Base-by-base conservation (phyloP, 495 filamentous ascomycete genomes). In the Trichoderma reesei region DNA sequence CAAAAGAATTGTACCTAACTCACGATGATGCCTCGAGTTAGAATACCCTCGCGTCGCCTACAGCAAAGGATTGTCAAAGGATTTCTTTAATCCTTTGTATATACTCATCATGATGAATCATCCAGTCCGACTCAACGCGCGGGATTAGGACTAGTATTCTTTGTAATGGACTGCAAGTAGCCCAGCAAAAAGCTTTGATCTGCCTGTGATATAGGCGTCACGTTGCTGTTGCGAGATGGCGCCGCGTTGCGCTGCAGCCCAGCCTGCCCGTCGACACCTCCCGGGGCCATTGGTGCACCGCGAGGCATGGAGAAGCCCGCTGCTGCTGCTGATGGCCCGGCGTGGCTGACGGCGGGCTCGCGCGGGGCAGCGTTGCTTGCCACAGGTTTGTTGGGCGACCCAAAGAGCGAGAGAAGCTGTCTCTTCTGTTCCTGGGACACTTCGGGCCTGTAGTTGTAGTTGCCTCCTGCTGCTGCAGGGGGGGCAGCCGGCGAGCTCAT, bases 151-250 rank as follows among this genome's bases (percentile, higher is more conserved):
- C 1, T 64, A 41, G 64, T 65, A 54, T 62, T 66, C 13, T 64
- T 69, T 16, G 78, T 74, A 10, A 77, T 73, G 5, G 70, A 73
- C 63, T 77, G 70, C n/a, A 96, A 73, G 73, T 91, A 95, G 9
- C 85, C 87, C 60, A 94, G 75, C 68, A 95, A 75, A 67, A 95
- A 95, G n/a, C 82, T 83, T 69, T 87, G 86, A 68, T 95, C 85
- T 9, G 80, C 85, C 1, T 85, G 82, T 3, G 85, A 88, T n/a
- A 86, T 82, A 31, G 86, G 76, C 41, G 78, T 76, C 54, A 78
- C 75, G 41, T 75, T 79, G 16, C 78, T 79, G 41, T 76, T 74
- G 34, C 80, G 72, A 37, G 80, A 76, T 0, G 26, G 69, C 68
- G 14, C 71, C 67, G 54, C 64, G 74, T 60, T 68, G 69, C 41